Conservation (phyloP, 306 rosid species). For the Abrus pulchellus region DNA sequence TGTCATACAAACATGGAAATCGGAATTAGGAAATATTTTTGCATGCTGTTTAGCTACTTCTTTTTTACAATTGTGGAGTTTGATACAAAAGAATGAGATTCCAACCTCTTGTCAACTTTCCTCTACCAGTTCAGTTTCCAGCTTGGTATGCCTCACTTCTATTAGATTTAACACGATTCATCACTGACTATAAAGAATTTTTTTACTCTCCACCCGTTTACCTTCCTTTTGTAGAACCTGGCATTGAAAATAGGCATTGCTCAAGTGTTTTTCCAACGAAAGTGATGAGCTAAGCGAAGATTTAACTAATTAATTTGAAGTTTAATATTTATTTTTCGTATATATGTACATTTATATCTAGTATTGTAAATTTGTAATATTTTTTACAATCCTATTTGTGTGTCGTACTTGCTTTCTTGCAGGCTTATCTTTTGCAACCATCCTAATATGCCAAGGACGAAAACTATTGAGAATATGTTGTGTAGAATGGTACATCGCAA, state of each 20-base stretch:
- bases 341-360: not conserved
- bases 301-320: too few species aligned
- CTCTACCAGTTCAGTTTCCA: not conserved
- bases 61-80: too few species aligned
- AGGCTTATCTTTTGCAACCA: slow-evolving; percentile 13
- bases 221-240: too few species aligned
- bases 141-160: not conserved
- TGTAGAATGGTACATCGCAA: not conserved
- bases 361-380: not conserved
- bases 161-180: too few species aligned
- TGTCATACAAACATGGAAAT: not conserved
- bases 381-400: not conserved
- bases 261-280: not conserved
- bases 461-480: not conserved
- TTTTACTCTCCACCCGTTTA: too few species aligned
- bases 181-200: too few species aligned
- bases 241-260: too few species aligned
- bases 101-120: not conserved
- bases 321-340: not conserved
- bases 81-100: not conserved
- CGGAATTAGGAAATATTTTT: not conserved
- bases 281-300: not conserved
- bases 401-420: not conserved
- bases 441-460: not conserved
- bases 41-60: not conserved